Conservation (phyloP, 805 yeast genomes). For the Ogataea angusta region DNA sequence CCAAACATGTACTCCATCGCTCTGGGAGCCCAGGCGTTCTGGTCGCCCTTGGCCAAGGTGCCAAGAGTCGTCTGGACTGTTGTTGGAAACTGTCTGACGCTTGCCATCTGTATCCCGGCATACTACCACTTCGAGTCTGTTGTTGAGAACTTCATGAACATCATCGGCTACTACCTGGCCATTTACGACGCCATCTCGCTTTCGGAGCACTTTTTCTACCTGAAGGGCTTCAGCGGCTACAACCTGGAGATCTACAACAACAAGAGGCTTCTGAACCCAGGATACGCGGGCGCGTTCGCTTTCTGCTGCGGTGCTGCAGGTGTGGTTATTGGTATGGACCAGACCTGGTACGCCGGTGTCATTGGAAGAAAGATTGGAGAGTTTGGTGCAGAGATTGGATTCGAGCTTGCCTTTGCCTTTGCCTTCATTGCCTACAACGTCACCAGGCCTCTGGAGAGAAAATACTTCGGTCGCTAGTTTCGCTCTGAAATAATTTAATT, state of each 20-base stretch:
- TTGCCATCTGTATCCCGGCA: constrained; percentile 89
- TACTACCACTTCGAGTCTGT: constrained; percentile 69
- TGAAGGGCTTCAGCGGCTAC: constrained; percentile 59
- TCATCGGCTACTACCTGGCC: constrained; percentile 88
- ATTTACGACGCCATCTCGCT: constrained; percentile 72
- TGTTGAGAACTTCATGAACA: constrained; percentile 84
- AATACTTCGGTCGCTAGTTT: constrained; percentile 50
- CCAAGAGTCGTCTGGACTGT: constrained; percentile 87
- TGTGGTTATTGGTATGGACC: constrained; percentile 83
- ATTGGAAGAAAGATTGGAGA: constrained; percentile 59
- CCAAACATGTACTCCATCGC: constrained; percentile 94
- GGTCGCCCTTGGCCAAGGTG: constrained; percentile 67
- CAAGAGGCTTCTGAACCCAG: constrained; percentile 61
- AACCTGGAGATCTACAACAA: constrained; percentile 61
- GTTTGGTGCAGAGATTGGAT: constrained; percentile 83
- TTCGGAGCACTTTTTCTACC: constrained; percentile 83
- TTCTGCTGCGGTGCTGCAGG: constrained; percentile 85
- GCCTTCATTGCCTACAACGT: constrained; percentile 59
- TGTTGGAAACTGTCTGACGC: constrained; percentile 66
- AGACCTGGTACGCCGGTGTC: constrained; percentile 78
- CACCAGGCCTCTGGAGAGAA: constrained; percentile 63
- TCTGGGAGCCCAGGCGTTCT: constrained; percentile 79
- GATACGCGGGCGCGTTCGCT: constrained; percentile 73
- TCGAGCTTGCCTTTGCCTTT: constrained; percentile 69
- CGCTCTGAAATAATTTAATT: neutral